Percentiles rank a stretch among this genome's conserved stretches.
These are phyloP conservation scores for Teratosphaeria destructans DNA, from an alignment of 2,329 filamentous ascomycete genomes.

Conservation along the genomic window DNA sequence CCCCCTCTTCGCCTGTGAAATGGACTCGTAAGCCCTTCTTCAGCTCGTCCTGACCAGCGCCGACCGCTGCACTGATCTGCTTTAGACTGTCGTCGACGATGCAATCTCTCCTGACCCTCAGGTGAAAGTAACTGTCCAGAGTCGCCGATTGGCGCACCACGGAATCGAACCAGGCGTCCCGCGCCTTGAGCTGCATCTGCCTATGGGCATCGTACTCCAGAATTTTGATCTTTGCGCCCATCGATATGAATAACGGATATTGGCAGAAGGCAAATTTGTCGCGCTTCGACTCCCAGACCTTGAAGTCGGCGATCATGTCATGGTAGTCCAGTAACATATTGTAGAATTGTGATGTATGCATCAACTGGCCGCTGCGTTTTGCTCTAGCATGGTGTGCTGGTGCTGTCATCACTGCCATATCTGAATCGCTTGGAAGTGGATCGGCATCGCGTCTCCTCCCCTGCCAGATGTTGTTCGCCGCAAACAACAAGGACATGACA, in stretches of 20 bases:
- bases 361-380: slow-evolving; percentile 46
- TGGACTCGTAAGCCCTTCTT: slow-evolving; percentile 82
- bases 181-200: slow-evolving; percentile 80
- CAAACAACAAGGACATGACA: slow-evolving; percentile 70
- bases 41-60: slow-evolving; percentile 69
- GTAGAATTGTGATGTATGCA: slow-evolving; percentile 80
- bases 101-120: slow-evolving; percentile 73
- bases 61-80: slow-evolving; percentile 74
- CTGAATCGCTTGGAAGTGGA: slow-evolving; percentile 4
- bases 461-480: slow-evolving; percentile 57
- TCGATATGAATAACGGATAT: slow-evolving; percentile 83
- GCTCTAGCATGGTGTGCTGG: slow-evolving; percentile 11
- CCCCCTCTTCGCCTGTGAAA: slow-evolving; percentile 79
- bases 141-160: slow-evolving; percentile 60
- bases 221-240: slow-evolving; percentile 85
- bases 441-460: slow-evolving; percentile 10
- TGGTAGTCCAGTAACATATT: slow-evolving; percentile 75
- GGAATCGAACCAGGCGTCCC: slow-evolving; percentile 84
- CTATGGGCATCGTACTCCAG: slow-evolving; percentile 77
- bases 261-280: slow-evolving; percentile 80
- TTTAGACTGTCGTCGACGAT: slow-evolving; percentile 80
- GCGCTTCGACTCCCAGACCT: slow-evolving; percentile 69
- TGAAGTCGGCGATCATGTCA: slow-evolving; percentile 78
- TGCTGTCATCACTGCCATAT: slow-evolving; percentile 18
- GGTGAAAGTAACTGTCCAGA: slow-evolving; percentile 59